Evolutionary conservation across 2,329 filamentous ascomycete genomes (phyloP), one percentile per base, ranked within the genome.

Genomic region (Sporothrix humicola): DNA sequence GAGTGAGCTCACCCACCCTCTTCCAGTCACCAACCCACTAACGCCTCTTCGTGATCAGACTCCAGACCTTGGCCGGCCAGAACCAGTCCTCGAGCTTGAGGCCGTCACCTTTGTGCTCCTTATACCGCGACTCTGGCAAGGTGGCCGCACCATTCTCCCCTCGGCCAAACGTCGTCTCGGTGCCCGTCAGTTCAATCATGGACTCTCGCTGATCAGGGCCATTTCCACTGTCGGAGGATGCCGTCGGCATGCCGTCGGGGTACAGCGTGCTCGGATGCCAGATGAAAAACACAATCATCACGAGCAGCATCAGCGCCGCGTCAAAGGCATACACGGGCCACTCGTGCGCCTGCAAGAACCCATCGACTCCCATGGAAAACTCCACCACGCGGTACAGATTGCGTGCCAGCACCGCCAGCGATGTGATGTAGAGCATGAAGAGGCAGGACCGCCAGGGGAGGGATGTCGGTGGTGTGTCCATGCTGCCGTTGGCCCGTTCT

Each of bases 321-420:
- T 86, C 85, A 75, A 86, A 84, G 2, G 84, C 76, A 75, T 84
- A 86, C n/a, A 83, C 69, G 20, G 80, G 79, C 80, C 81, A 82
- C 77, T 86, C 85, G 73, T 83, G 77, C 4, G 65, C 73, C 46
- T 85, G 76, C 2, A 82, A 76, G 75, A 85, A 85, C 0, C 83
- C 84, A 23, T 80, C 76, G 8, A 80, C 75, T 12, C 84, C 85
- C 78, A 82, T 79, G 1, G 79, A 79, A 77, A 85, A 87, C 79
- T 88, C 86, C n/a, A 87, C 77, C 1, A 85, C 80, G 17, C 86
- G 82, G 75, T 84, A 86, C 7, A 85, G 73, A 4, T 82, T 85
- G 12, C 85, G 80, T 2, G 84, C 76, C 73, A 84, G 79, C 42
- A 87, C 83, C 46, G 83, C 78, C 0, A 75, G 73, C 12, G 81